Conservation (phyloP, 768 basidiomycete species). For the Clitopilus hobsonii region DNA sequence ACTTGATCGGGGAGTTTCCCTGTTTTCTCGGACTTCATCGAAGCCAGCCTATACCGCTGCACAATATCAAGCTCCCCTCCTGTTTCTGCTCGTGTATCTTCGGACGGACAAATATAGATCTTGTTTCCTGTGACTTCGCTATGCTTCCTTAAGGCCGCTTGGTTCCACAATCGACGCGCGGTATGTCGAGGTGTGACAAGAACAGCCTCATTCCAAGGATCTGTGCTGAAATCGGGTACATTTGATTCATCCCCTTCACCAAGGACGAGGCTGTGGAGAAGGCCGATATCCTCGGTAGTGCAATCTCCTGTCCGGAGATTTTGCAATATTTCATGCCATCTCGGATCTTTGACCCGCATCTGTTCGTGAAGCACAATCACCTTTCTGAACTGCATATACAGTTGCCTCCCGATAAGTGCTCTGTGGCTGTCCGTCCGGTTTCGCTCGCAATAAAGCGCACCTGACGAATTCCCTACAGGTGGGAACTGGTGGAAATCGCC, state of each 20-base stretch:
- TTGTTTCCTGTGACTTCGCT: conserved; percentile 11
- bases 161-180: conserved; percentile 18
- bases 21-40: conserved; percentile 4
- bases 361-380: conserved; percentile 30
- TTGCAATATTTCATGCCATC: conserved; percentile 24
- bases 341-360: conserved; percentile 21
- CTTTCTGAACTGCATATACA: conserved; percentile 22
- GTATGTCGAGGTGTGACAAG: conserved; percentile 26
- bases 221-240: conserved; percentile 13
- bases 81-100: conserved; percentile 11
- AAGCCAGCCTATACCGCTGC: neutral
- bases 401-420: conserved; percentile 9
- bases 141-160: conserved; percentile 19
- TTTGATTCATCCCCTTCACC: neutral
- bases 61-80: conserved; percentile 1
- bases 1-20: conserved; percentile 14
- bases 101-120: conserved; percentile 16
- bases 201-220: conserved; percentile 16
- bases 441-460: conserved; percentile 17
- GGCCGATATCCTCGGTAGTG: conserved; percentile 16
- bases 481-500: conserved; percentile 32
- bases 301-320: conserved; percentile 18
- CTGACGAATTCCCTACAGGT: conserved; percentile 19
- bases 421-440: neutral
- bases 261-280: conserved; percentile 19